Base-by-base conservation (phyloP, 176 grass and related monocot genomes). In the Ensete ventricosum region DNA sequence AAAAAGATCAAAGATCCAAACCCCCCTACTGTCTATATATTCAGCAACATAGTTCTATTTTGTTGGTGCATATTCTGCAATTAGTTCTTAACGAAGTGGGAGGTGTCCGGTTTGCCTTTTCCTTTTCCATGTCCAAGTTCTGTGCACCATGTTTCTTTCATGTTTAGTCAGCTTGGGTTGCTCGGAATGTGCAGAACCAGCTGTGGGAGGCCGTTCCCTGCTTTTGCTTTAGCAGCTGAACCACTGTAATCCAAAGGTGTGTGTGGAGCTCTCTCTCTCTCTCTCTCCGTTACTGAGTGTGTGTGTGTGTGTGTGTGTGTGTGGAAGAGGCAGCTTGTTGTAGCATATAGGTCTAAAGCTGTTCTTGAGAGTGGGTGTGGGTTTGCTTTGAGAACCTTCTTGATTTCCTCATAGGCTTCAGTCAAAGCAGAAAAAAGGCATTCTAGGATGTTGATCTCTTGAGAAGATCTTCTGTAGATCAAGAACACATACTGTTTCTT, bases 391-490 rank as follows among this genome's bases (percentile, higher is more conserved):
- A 43, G 34, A 43, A 43, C 34, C 34, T 43, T 43, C 34, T 43
- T 43, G 34, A 43, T 43, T 43, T 43, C 34, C 82, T 80, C 67
- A 78, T 76, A 19, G 62, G 50, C 90, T 89, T 89, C 82, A 73
- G 84, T 89, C 89, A 85, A 91, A 81, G 71, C 83, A 83, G 34
- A 43, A 43, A 29, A 43, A 43, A 43, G 34, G 34, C 34, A 43
- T 43, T 43, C 4, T 43, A 43, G 34, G 0, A 43, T 43, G 34
- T 43, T 43, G 34, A 43, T 43, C 34, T 43, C 34, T 43, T 43
- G 34, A 43, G 34, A 43, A 43, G 34, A 43, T 43, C 34, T 43
- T 43, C 34, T 43, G 6, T 6, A 43, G 34, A 43, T 43, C 34
- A 43, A 43, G 4, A 43, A 43, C 34, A 43, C 34, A 43, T 6